Conservation (phyloP, 2,329 filamentous ascomycete species). For the Aspergillus pseudoterreus region DNA sequence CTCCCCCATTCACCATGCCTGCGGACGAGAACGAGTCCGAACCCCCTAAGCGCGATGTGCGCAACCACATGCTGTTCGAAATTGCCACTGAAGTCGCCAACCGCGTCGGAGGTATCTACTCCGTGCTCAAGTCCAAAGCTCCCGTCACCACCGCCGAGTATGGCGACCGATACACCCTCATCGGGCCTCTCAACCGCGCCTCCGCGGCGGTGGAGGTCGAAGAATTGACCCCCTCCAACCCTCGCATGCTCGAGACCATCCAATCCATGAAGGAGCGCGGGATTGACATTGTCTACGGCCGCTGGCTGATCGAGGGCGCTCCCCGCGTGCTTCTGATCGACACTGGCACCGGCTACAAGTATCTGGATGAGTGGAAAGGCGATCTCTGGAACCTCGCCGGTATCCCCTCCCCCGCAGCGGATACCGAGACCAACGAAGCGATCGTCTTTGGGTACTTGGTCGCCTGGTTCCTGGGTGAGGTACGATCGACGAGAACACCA, state of each 20-base stretch:
- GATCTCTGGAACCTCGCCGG: constrained; percentile 91
- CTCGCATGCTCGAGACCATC: constrained; percentile 76
- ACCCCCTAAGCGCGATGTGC: constrained; percentile 64
- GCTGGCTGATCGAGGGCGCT: constrained; percentile 96
- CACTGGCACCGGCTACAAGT: constrained; percentile 86
- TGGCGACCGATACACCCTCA: constrained; percentile 93
- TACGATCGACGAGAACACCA: constrained; percentile 41
- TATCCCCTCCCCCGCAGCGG: constrained; percentile 87
- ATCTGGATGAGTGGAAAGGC: constrained; percentile 92
- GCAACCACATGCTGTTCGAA: constrained; percentile 95
- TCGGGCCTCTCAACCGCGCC: constrained; percentile 86
- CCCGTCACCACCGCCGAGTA: constrained; percentile 97
- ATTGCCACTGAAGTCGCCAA: constrained; percentile 96
- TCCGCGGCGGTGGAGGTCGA: constrained; percentile 98
- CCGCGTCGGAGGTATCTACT: constrained; percentile 98
- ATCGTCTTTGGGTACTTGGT: constrained; percentile 97
- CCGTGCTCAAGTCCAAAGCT: constrained; percentile 97
- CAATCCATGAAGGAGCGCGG: constrained; percentile 90
- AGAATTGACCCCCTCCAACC: constrained; percentile 78
- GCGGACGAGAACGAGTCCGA: constrained; percentile 68
- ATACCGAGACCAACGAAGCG: constrained; percentile 94
- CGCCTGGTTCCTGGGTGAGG: constrained; percentile 97
- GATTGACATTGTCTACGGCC: constrained; percentile 84
- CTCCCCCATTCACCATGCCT: constrained; percentile 66
- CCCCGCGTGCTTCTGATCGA: constrained; percentile 92